phyloP scores from a whole-genome alignment of 2,329 filamentous ascomycete species.

The Apiospora saccharicola region DNA sequence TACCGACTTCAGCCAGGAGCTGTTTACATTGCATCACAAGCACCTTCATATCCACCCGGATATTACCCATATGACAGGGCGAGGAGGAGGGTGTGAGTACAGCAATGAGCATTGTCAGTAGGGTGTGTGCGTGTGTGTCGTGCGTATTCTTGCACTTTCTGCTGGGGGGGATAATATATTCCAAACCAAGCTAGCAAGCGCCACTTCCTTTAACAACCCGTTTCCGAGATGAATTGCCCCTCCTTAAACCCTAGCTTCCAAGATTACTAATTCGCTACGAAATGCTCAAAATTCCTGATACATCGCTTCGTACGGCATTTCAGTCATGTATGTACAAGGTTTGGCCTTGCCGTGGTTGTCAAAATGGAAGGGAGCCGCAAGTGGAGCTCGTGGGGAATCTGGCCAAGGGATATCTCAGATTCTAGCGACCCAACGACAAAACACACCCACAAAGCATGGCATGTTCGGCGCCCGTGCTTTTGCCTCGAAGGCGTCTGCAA shows the following conservation, averaged over 20 bases:
- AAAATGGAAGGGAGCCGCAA: not conserved
- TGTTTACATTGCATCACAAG: not conserved
- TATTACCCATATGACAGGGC: not conserved
- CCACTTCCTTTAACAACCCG: not conserved
- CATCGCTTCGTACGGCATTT: not conserved
- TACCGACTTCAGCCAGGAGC: not conserved
- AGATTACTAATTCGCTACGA: not conserved
- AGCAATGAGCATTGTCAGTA: not conserved
- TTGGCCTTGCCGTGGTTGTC: not conserved
- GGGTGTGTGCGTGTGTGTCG: not conserved
- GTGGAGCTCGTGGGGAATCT: not conserved
- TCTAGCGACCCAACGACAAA: not conserved
- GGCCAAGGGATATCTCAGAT: not conserved
- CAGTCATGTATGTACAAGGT: not conserved
- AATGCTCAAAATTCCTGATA: not conserved
- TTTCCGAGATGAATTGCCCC: not conserved
- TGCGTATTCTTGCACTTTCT: not conserved
- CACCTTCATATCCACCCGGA: not conserved
- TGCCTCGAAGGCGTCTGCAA: not conserved
- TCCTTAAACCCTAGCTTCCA: not conserved
- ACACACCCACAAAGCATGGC: not conserved
- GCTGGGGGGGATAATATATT: not conserved
- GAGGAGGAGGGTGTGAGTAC: not conserved
- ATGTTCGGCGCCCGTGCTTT: not conserved
- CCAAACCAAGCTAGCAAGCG: conserved; percentile 18